Percentiles rank a stretch among this genome's conserved stretches.
Evolutionary conservation across 257 asterid genomes (phyloP).

Genomic region (Striga asiatica): DNA sequence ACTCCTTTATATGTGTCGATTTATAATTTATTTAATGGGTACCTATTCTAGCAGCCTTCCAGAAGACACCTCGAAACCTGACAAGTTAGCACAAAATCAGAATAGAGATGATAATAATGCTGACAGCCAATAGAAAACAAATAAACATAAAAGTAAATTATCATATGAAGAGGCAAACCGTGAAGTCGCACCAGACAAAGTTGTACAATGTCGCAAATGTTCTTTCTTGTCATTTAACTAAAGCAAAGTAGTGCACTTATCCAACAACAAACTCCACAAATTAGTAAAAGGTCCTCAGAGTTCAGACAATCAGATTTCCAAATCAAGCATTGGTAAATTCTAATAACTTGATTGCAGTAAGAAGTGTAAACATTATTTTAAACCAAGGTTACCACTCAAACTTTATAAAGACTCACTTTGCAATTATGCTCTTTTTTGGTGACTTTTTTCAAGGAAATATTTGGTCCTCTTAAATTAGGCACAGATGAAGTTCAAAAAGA

Average conservation of each 20-base stretch:
- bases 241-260: neutral
- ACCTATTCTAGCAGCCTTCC: constrained; percentile 57
- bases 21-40: constrained; percentile 1
- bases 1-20: constrained; percentile 6
- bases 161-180: neutral
- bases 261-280: neutral
- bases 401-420: no score
- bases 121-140: no score
- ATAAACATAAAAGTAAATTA: neutral
- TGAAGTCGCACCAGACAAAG: neutral
- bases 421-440: no score
- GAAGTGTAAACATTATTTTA: neutral
- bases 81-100: constrained; percentile 13
- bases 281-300: neutral
- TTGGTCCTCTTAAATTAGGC: no score
- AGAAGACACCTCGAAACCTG: constrained; percentile 51
- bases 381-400: neutral
- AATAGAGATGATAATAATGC: neutral
- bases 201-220: neutral
- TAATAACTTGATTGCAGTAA: neutral
- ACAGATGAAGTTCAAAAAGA: no score
- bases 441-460: no score
- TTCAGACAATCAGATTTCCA: neutral
- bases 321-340: neutral
- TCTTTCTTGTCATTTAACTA: neutral